A percentile compares a stretch with the other conserved stretches of the same genome.
phyloP scores from a whole-genome alignment of 352 stramenopile genomes.

The Globisporangium irregulare region DNA sequence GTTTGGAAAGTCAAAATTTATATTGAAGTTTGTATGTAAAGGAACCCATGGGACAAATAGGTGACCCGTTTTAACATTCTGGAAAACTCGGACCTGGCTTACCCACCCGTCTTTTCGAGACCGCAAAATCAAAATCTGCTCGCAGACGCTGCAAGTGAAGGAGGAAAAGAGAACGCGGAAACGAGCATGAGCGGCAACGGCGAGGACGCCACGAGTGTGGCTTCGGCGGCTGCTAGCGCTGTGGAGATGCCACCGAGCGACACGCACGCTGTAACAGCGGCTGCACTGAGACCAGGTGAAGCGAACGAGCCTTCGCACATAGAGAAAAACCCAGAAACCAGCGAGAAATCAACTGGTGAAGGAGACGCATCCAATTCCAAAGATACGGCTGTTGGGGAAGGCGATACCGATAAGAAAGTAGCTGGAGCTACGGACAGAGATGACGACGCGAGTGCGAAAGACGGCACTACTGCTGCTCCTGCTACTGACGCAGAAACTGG shows the following conservation, averaged over 20 bases:
- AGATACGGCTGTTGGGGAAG: conserved; percentile 5
- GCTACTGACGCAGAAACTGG: not conserved
- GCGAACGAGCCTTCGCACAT: conserved; percentile 1
- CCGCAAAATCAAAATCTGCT: conserved; percentile 2
- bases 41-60: not conserved
- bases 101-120: not conserved
- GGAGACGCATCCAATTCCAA: conserved; percentile 7
- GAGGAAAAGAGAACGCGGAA: conserved; percentile 1
- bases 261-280: not conserved
- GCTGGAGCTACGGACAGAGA: not conserved
- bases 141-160: not conserved
- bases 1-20: not conserved
- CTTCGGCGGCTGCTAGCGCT: not conserved
- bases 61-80: not conserved
- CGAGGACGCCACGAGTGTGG: not conserved
- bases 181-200: conserved; percentile 13
- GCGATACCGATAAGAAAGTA: not conserved
- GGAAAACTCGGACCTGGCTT: not conserved
- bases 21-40: not conserved
- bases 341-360: conserved; percentile 8
- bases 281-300: not conserved
- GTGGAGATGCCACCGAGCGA: not conserved
- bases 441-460: not conserved
- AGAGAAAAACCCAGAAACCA: not conserved
- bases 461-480: too few relatives aligned